Conservation (phyloP, 1,284 basidiomycete genomes). For the Malassezia equina region DNA sequence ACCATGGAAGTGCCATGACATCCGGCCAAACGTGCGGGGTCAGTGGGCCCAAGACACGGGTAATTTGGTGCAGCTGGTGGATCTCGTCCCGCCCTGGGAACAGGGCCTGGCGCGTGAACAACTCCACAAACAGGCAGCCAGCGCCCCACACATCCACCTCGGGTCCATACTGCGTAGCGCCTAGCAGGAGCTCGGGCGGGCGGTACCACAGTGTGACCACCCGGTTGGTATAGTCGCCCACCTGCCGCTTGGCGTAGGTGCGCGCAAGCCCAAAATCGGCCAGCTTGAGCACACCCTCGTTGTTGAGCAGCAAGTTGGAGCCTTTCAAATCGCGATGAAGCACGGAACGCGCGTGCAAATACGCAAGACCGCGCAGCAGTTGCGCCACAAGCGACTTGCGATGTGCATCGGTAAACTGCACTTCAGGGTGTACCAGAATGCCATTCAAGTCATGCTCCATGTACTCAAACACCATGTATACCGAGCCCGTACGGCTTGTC, state of each 20-base stretch:
- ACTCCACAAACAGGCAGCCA: slow-evolving; percentile 95
- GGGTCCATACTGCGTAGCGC: slow-evolving; percentile 88
- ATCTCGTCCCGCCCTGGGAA: slow-evolving; percentile 97
- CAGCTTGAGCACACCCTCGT: slow-evolving; percentile 82
- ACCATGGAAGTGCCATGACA: slow-evolving; percentile 81
- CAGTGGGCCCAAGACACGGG: slow-evolving; percentile 80
- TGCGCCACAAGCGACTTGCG: slow-evolving; percentile 89
- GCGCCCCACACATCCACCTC: slow-evolving; percentile 99
- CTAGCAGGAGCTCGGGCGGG: slow-evolving; percentile 86
- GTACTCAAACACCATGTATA: slow-evolving; percentile 99
- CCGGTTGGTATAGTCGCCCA: slow-evolving; percentile 91
- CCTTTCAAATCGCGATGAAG: slow-evolving; percentile 98
- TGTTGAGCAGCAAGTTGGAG: slow-evolving; percentile 92
- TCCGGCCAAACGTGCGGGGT: slow-evolving; percentile 71
- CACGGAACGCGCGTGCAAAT: slow-evolving; percentile 86
- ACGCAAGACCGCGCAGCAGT: slow-evolving; percentile 83
- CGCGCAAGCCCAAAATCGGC: slow-evolving; percentile 97
- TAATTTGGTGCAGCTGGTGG: slow-evolving; percentile 85
- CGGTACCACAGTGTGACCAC: slow-evolving; percentile 99
- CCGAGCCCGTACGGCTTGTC: slow-evolving; percentile 81
- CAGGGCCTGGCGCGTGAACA: slow-evolving; percentile 84
- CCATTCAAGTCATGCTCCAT: slow-evolving; percentile 98
- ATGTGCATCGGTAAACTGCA: slow-evolving; percentile 73
- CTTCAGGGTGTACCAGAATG: slow-evolving; percentile 74
- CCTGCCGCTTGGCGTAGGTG: slow-evolving; percentile 80